phyloP scores from a whole-genome alignment of 805 yeast genomes.

The Suhomyces sp. region DNA sequence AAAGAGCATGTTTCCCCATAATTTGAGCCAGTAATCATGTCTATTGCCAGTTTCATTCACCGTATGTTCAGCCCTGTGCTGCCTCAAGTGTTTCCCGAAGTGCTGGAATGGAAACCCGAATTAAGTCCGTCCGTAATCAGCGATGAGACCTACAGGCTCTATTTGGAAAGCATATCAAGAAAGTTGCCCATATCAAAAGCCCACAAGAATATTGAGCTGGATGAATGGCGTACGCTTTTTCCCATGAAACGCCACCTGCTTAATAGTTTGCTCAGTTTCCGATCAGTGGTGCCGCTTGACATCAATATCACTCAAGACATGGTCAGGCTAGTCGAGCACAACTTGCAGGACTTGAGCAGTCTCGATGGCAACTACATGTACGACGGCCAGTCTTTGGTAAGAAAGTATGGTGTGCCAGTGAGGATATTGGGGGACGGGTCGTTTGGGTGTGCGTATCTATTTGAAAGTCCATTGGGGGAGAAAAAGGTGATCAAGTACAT shows the following conservation, averaged over 20 bases:
- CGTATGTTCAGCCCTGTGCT: not conserved
- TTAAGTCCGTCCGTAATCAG: not conserved
- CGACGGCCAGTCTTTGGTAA: not conserved
- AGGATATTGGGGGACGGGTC: constrained; percentile 4
- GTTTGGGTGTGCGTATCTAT: constrained; percentile 4
- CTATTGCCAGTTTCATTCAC: not conserved
- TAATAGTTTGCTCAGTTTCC: not conserved
- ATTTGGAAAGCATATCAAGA: not conserved
- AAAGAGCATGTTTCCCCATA: not conserved
- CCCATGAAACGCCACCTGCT: not conserved
- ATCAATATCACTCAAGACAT: not conserved
- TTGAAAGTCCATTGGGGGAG: not conserved
- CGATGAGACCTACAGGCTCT: not conserved
- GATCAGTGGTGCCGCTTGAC: not conserved
- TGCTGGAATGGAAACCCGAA: not conserved
- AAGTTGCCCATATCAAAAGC: not conserved
- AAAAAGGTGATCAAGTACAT: constrained; percentile 2
- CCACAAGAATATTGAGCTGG: not conserved
- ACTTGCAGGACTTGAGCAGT: not conserved
- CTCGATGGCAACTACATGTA: not conserved
- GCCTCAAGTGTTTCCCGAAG: not conserved
- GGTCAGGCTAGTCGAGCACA: not conserved
- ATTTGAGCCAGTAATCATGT: not conserved
- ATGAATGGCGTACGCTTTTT: not conserved
- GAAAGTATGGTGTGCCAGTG: constrained; percentile 5